A percentile compares a stretch with the other conserved stretches of the same genome.
phyloP scores from a whole-genome alignment of 208 protist genomes.

The Phytomonas francai region DNA sequence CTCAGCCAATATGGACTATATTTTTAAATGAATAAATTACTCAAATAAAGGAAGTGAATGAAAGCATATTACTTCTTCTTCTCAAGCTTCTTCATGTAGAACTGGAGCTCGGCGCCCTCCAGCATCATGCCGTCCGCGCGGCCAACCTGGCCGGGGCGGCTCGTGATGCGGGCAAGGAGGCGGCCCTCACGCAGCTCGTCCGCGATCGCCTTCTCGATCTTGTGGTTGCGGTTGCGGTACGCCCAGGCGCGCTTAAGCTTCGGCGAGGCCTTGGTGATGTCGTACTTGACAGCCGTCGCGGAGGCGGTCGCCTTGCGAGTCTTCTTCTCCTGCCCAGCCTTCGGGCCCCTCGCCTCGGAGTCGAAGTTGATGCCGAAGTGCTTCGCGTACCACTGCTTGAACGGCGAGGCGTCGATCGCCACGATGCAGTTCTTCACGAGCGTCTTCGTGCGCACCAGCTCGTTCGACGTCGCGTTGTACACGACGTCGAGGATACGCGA shows the following conservation, averaged over 20 bases:
- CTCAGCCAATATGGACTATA: not conserved
- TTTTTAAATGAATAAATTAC: slow-evolving; percentile 13
- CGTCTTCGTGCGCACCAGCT: slow-evolving; percentile 99
- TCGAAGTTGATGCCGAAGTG: slow-evolving; percentile 95
- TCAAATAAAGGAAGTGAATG: slow-evolving; percentile 15
- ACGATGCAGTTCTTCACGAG: slow-evolving; percentile 98
- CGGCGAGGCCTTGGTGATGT: slow-evolving; percentile 57
- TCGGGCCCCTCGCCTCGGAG: slow-evolving; percentile 70
- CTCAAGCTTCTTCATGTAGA: slow-evolving; percentile 98
- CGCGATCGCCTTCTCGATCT: slow-evolving; percentile 78
- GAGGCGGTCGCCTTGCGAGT: slow-evolving; percentile 53
- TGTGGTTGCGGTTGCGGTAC: slow-evolving; percentile 50
- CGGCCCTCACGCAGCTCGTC: slow-evolving; percentile 94
- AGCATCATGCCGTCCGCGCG: slow-evolving; percentile 98
- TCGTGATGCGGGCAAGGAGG: slow-evolving; percentile 93
- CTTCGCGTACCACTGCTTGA: slow-evolving; percentile 98
- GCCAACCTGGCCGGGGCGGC: slow-evolving; percentile 98
- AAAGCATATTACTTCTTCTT: slow-evolving; percentile 93
- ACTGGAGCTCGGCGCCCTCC: slow-evolving; percentile 98
- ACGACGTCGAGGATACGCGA: slow-evolving; percentile 97
- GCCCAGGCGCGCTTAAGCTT: slow-evolving; percentile 76
- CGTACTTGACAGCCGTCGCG: slow-evolving; percentile 57
- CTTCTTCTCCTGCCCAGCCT: slow-evolving; percentile 28
- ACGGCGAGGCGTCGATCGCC: slow-evolving; percentile 96
- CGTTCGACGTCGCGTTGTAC: slow-evolving; percentile 99